Percentiles rank a stretch among this genome's conserved stretches.
phyloP scores from a whole-genome alignment of 176 grass and related monocot species.

The Zea luxurians region DNA sequence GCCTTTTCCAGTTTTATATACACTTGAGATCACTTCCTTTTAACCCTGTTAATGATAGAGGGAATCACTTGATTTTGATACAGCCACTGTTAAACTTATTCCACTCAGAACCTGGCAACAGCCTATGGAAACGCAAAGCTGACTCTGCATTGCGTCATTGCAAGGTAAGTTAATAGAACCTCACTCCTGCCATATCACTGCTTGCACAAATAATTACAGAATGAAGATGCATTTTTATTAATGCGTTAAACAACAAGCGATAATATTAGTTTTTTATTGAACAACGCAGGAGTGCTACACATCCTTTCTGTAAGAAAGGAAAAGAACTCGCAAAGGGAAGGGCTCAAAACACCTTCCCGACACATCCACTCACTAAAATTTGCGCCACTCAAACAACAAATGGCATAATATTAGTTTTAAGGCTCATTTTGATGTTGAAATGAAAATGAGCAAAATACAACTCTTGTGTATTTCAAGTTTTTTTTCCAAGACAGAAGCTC shows the following conservation, averaged over 20 bases:
- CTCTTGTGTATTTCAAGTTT: slow-evolving; percentile 7
- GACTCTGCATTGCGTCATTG: slow-evolving; percentile 71
- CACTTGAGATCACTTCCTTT: slow-evolving; percentile 16
- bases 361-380: background rate
- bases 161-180: slow-evolving; percentile 51
- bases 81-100: slow-evolving; percentile 88
- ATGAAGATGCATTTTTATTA: background rate
- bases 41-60: slow-evolving; percentile 23
- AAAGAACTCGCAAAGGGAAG: background rate
- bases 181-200: background rate
- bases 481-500: slow-evolving; percentile 10
- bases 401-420: background rate
- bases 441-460: slow-evolving; percentile 1
- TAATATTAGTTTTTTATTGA: background rate
- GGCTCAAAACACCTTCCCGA: background rate
- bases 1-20: slow-evolving; percentile 9
- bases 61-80: slow-evolving; percentile 38
- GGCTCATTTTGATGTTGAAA: background rate
- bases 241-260: background rate
- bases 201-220: background rate
- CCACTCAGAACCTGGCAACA: slow-evolving; percentile 93
- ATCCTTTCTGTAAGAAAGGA: background rate
- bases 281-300: background rate
- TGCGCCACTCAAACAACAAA: background rate
- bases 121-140: slow-evolving; percentile 89